phyloP scores from a whole-genome alignment of 2,329 filamentous ascomycete species.

The Sclerotinia spermophila region DNA sequence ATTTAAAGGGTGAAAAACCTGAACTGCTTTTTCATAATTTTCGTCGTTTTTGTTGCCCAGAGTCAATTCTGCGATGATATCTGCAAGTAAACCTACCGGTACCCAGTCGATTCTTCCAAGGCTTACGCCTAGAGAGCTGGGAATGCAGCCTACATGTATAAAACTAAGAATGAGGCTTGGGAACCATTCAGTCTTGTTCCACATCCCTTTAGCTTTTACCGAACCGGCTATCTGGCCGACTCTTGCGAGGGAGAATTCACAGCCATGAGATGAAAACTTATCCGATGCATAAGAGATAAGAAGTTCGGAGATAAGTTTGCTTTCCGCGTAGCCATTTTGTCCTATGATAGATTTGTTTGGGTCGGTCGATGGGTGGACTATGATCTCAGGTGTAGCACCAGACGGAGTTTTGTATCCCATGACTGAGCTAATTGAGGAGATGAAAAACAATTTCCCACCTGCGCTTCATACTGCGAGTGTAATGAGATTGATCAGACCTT shows the following conservation, averaged over 20 bases:
- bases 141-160: background rate
- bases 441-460: conserved; percentile 29
- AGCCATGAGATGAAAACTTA: conserved; percentile 37
- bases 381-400: conserved; percentile 4
- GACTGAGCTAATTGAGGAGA: conserved; percentile 31
- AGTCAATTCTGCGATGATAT: background rate
- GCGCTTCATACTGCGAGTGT: conserved; percentile 16
- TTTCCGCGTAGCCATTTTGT: conserved; percentile 31
- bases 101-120: conserved; percentile 7
- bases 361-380: background rate
- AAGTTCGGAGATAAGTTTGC: conserved; percentile 33
- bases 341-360: background rate
- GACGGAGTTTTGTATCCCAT: conserved; percentile 35
- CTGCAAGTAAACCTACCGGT: conserved; percentile 1
- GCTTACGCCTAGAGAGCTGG: background rate
- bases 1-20: background rate
- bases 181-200: conserved; percentile 8
- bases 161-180: conserved; percentile 5
- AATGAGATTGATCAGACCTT: conserved; percentile 41
- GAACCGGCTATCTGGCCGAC: conserved; percentile 47
- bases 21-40: background rate
- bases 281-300: conserved; percentile 43
- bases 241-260: conserved; percentile 39
- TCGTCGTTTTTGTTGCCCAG: background rate
- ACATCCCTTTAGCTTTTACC: background rate